Base-by-base conservation (phyloP, 2,329 filamentous ascomycete genomes). In the Mycocentrospora acerina region DNA sequence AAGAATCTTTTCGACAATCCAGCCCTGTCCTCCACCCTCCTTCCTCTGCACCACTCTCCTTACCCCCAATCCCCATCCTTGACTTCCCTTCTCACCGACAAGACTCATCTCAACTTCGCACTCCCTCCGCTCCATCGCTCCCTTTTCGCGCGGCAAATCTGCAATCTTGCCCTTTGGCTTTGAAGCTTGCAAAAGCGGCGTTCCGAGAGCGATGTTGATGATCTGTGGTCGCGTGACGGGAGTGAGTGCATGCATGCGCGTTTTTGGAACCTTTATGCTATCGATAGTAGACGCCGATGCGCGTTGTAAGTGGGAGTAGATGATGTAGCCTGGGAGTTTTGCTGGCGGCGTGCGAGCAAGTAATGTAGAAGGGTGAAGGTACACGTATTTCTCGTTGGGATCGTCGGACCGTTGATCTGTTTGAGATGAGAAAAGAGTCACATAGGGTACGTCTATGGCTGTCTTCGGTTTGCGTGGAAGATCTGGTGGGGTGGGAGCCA, bases 371-470 rank as follows among this genome's bases (percentile, higher is more conserved):
- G 93, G 90, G 64, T 97, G 93, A 29, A 97, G 80, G 62, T 87
- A 97, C 2, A 96, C 89, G 22, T 84, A 82, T 38, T 78, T 77
- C 36, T 87, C 82, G 19, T 76, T 54, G 12, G 74, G 71, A 12
- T 73, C 66, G 59, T 55, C 66, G 41, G 33, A 75, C 34, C 58
- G 57, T 14, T 56, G 27, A 4, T 50, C 53, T 14, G 74, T 59
- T 29, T 80, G 64, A 44, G 88, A 74, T 0, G 89, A 83, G 51
- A 90, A 81, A 4, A 98, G 81, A 0, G 93, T 90, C 6, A 95
- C 68, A 62, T 97, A 98, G 0, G 91, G 87, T 3, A 97, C 87
- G 53, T 97, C 90, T 49, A 93, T 94, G 2, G 90, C 87, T n/a
- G 90, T 81, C 34, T 81, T 82, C 0, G 90, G 88, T 46, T 86